A percentile compares a stretch with the other conserved stretches of the same genome.
phyloP scores from a whole-genome alignment of 2,329 filamentous ascomycete species.

The Alternaria sp. region DNA sequence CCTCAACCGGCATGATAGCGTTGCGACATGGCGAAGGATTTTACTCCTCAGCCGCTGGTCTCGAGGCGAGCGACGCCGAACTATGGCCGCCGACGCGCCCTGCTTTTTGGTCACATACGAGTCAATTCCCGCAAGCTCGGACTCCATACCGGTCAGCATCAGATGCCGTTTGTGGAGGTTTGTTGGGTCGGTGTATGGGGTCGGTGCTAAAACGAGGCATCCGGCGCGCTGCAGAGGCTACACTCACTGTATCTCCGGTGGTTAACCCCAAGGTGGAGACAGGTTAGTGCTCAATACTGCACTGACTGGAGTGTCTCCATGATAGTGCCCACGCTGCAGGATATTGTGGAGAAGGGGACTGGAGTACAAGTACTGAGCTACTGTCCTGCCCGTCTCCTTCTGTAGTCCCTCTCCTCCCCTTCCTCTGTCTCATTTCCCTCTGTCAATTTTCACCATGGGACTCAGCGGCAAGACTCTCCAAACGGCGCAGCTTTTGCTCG shows the following conservation, averaged over 20 bases:
- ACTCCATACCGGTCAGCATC: conserved; percentile 24
- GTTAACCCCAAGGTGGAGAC: conserved; percentile 24
- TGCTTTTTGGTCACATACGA: conserved; percentile 11
- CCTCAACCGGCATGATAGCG: conserved; percentile 23
- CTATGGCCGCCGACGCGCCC: conserved; percentile 14
- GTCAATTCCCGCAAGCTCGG: conserved; percentile 13
- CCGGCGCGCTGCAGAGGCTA: background rate
- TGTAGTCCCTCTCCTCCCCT: conserved; percentile 13
- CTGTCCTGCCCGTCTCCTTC: conserved; percentile 10
- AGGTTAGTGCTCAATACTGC: conserved; percentile 6
- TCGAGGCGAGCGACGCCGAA: conserved; percentile 16
- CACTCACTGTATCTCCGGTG: conserved; percentile 6
- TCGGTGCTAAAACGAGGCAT: conserved; percentile 3
- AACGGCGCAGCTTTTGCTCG: conserved; percentile 46
- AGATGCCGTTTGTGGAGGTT: conserved; percentile 14
- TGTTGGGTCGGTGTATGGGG: conserved; percentile 8
- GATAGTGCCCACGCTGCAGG: conserved; percentile 21
- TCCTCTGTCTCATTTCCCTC: conserved; percentile 4
- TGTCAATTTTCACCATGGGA: conserved; percentile 18
- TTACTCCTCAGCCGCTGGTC: conserved; percentile 23
- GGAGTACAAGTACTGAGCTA: conserved; percentile 28
- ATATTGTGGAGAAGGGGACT: conserved; percentile 31
- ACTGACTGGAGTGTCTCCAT: conserved; percentile 8
- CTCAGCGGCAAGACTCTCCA: conserved; percentile 39
- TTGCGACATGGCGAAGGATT: conserved; percentile 14